Conservation (phyloP, 768 basidiomycete genomes). For the Erythrobasidium yunnanense region DNA sequence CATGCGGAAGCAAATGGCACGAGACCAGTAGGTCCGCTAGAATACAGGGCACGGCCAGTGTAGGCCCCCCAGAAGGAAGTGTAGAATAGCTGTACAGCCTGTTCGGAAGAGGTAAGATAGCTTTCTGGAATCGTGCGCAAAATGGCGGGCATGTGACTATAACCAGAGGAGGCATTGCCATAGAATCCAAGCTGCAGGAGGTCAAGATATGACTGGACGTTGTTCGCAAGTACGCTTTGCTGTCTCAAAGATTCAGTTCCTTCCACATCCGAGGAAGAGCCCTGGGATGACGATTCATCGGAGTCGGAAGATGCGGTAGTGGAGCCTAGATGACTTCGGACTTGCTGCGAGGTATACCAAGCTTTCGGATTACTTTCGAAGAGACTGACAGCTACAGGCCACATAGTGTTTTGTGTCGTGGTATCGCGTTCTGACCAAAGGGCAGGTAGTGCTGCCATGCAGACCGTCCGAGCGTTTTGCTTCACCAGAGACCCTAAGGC, state of each 20-base stretch:
- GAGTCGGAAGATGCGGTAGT: neutral
- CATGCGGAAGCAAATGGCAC: neutral
- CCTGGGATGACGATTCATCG: neutral
- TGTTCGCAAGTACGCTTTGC: too few relatives aligned
- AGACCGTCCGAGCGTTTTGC: neutral
- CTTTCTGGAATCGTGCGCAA: neutral
- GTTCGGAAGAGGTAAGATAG: neutral
- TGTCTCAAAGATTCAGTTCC: too few relatives aligned
- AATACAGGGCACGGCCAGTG: constrained; percentile 1
- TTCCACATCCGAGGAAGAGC: too few relatives aligned
- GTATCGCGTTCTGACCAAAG: neutral
- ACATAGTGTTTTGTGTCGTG: neutral
- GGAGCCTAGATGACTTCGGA: neutral
- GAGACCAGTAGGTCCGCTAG: neutral
- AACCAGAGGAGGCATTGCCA: neutral
- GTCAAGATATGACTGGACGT: neutral
- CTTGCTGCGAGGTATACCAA: neutral
- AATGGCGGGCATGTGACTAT: neutral
- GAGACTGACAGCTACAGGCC: neutral
- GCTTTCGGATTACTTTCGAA: neutral
- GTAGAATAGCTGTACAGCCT: neutral
- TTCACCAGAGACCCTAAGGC: neutral
- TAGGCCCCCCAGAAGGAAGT: constrained; percentile 6
- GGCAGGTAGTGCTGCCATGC: neutral
- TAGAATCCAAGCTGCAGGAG: constrained; percentile 4